Conservation (phyloP, 2,329 filamentous ascomycete species). For the Lecanicillium sp. region DNA sequence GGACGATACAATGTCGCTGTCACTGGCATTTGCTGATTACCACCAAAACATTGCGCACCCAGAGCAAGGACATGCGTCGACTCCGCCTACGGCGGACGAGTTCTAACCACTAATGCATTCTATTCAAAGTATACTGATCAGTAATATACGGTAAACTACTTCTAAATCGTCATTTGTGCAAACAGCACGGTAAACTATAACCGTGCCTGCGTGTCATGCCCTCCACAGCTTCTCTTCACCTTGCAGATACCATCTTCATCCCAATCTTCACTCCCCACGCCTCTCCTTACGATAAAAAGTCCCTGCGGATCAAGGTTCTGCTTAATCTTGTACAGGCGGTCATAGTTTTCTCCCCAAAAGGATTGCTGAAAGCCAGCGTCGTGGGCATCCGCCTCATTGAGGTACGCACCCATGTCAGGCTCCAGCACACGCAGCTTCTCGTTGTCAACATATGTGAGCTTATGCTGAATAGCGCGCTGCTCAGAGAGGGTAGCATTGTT, state of each 20-base stretch:
- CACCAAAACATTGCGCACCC: too few relatives aligned
- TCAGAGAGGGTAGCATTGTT: slow-evolving; percentile 16
- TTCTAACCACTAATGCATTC: too few relatives aligned
- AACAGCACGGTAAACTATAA: too few relatives aligned
- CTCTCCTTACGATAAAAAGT: slow-evolving; percentile 26
- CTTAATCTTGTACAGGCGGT: slow-evolving; percentile 25
- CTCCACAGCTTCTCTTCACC: too few relatives aligned
- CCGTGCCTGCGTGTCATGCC: too few relatives aligned
- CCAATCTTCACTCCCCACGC: slow-evolving; percentile 31
- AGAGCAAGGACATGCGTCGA: too few relatives aligned
- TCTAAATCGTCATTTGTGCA: too few relatives aligned
- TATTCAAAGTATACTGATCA: too few relatives aligned
- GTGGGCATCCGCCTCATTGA: slow-evolving; percentile 26
- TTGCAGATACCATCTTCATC: slow-evolving; percentile 11
- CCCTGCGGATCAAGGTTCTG: slow-evolving; percentile 25
- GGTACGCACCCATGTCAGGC: slow-evolving; percentile 18
- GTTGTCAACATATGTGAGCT: slow-evolving; percentile 19
- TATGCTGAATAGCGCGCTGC: slow-evolving; percentile 16
- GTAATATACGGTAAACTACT: too few relatives aligned
- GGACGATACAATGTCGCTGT: not conserved
- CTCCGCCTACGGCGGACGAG: too few relatives aligned
- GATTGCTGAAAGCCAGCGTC: slow-evolving; percentile 27
- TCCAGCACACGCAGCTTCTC: slow-evolving; percentile 16
- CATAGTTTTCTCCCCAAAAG: slow-evolving; percentile 28
- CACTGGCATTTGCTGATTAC: not conserved